Base-by-base conservation (phyloP, 2,329 filamentous ascomycete species). In the Sclerotinia sclerotiorum region DNA sequence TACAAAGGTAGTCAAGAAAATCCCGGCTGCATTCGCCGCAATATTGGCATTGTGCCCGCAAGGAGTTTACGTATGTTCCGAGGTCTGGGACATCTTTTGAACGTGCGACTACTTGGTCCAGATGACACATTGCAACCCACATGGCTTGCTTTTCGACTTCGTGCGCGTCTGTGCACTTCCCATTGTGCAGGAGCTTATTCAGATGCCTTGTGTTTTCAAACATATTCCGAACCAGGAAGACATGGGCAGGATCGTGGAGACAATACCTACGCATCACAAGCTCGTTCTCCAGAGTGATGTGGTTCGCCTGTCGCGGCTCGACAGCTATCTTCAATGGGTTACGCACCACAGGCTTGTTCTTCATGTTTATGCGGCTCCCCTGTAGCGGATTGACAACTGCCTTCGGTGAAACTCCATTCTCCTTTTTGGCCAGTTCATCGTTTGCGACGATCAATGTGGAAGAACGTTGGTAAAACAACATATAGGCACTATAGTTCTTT, bases 381-480 rank as follows among this genome's bases (percentile, higher is more conserved):
- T 39, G 54, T n/a, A 56, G 21, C 32, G 29, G 10, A 24, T 49
- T 46, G 4, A 51, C 21, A 62, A 46, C 58, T 24, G 21, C 21
- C n/a, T 19, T 39, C 44, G 44, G 39, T 51, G 21, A 29, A 19
- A 6, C 51, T 21, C 15, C 46, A 21, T 39, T 63, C 27, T 62
- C 46, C 27, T 49, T 32, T n/a, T 44, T 35, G 15, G 6, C 29
- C 73, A 87, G 80, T 2, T 78, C 74, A 39, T 83, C 79, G 73
- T 86, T 83, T 69, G 86, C 84, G 21, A 79, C 78, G 24, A 83
- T 81, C 68, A 94, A 83, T 5, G 87, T 86, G 0, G 89, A 89
- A 4, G 88, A 86, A 61, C 95, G 88, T 78, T 97, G 91, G 78
- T 99, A 99, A 79, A 99, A 98, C 11, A 99, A 84, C 92, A 99